Evolutionary conservation across 163 green algal genomes (phyloP).

Genomic region (Scenedesmus sp.): DNA sequence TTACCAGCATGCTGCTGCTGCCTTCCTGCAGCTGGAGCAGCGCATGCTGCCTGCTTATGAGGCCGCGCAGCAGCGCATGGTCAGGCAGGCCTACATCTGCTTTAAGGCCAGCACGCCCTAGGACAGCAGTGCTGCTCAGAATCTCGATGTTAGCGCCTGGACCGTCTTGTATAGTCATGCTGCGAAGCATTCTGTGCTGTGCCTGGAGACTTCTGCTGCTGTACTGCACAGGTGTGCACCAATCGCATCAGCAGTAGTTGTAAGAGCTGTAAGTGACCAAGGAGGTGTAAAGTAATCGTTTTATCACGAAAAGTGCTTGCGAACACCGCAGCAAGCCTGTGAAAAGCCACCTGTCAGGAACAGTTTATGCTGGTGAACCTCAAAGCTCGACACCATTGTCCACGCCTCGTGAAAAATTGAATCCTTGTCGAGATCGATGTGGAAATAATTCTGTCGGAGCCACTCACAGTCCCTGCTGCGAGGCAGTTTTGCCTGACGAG

Average conservation of each 20-base stretch:
- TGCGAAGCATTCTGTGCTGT: not conserved
- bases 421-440: not conserved
- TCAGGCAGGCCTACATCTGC: constrained; percentile 57
- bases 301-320: not conserved
- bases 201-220: not conserved
- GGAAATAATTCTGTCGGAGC: not conserved
- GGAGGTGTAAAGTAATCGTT: not conserved
- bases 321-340: not conserved
- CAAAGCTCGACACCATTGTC: not conserved
- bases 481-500: not conserved
- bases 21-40: constrained; percentile 50
- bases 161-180: not conserved
- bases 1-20: constrained; percentile 55
- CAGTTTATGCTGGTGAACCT: not conserved
- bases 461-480: not conserved
- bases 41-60: constrained; percentile 62
- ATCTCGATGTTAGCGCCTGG: not conserved
- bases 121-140: not conserved
- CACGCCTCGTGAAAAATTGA: not conserved
- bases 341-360: not conserved
- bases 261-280: not conserved
- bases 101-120: constrained; percentile 56
- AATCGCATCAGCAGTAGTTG: not conserved
- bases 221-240: not conserved
- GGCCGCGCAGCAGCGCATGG: not conserved